These are phyloP conservation scores for Thelonectria olida DNA, from an alignment of 2,329 filamentous ascomycete species.

Conservation along the genomic window DNA sequence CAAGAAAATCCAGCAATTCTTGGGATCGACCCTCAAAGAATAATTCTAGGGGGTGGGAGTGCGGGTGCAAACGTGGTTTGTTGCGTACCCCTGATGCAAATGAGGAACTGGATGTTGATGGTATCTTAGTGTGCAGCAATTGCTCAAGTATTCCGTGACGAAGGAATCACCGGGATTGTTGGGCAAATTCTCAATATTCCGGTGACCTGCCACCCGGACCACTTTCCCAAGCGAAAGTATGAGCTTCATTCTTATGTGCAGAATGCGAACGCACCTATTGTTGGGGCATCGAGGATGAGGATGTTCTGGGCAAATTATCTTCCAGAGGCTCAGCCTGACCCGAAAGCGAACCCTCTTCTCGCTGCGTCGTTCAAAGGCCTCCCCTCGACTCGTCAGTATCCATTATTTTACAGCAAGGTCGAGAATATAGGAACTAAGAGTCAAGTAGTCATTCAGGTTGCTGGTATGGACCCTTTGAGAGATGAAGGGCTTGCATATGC, in stretches of 20 bases:
- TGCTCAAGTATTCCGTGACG: neutral
- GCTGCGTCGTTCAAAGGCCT: neutral
- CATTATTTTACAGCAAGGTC: neutral
- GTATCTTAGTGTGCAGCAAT: constrained; percentile 6
- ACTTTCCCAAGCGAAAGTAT: constrained; percentile 8
- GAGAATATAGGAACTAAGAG: neutral
- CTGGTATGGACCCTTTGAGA: constrained; percentile 16
- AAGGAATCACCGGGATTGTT: constrained; percentile 1
- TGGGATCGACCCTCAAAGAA: constrained; percentile 7
- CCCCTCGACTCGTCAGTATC: constrained; percentile 4
- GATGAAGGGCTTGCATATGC: constrained; percentile 21
- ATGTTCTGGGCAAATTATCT: constrained; percentile 18
- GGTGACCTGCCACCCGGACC: constrained; percentile 17
- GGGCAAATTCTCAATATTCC: constrained; percentile 20
- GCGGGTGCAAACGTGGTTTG: constrained; percentile 15
- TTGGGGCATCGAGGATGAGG: neutral
- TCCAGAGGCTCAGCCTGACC: neutral
- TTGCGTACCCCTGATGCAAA: too few relatives aligned
- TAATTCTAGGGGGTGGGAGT: constrained; percentile 15
- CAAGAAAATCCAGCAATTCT: neutral
- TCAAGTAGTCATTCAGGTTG: constrained; percentile 9
- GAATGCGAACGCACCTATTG: constrained; percentile 8
- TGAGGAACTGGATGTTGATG: too few relatives aligned
- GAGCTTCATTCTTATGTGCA: constrained; percentile 2
- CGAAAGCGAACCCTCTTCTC: constrained; percentile 4